These are phyloP conservation scores for Elsinoe fawcettii DNA, from an alignment of 2,329 filamentous ascomycete genomes.

Conservation along the genomic window DNA sequence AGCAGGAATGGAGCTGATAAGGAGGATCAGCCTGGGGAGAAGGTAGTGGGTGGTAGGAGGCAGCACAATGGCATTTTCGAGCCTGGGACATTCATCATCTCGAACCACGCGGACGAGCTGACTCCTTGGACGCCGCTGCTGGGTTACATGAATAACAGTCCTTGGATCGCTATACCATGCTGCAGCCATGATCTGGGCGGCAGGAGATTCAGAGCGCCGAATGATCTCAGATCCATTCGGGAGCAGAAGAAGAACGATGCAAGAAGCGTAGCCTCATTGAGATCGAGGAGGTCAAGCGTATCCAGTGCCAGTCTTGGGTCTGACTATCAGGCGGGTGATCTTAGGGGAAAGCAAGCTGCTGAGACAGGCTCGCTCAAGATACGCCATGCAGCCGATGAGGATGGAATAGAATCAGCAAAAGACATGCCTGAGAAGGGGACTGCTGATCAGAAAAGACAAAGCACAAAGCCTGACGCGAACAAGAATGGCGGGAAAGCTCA, in stretches of 20 bases:
- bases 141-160: conserved; percentile 63
- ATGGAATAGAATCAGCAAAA: too few relatives aligned
- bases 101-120: conserved; percentile 93
- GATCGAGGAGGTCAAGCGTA: not conserved
- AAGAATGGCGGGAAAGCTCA: not conserved
- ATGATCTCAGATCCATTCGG: conserved; percentile 10
- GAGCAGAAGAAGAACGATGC: not conserved
- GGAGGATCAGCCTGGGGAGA: too few relatives aligned
- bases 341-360: conserved; percentile 23
- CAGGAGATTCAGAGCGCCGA: conserved; percentile 57
- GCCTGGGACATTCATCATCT: conserved; percentile 80
- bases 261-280: not conserved
- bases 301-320: not conserved
- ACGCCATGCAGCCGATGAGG: not conserved
- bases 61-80: conserved; percentile 52
- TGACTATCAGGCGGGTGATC: not conserved
- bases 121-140: conserved; percentile 93
- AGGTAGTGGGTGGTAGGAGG: not conserved
- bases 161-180: conserved; percentile 91
- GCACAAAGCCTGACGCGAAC: not conserved
- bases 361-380: conserved; percentile 30
- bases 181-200: conserved; percentile 85
- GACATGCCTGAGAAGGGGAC: not conserved
- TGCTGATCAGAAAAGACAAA: not conserved
- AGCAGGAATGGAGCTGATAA: too few relatives aligned